Base-by-base conservation (phyloP, 768 basidiomycete genomes). In the Lactarius sp. region DNA sequence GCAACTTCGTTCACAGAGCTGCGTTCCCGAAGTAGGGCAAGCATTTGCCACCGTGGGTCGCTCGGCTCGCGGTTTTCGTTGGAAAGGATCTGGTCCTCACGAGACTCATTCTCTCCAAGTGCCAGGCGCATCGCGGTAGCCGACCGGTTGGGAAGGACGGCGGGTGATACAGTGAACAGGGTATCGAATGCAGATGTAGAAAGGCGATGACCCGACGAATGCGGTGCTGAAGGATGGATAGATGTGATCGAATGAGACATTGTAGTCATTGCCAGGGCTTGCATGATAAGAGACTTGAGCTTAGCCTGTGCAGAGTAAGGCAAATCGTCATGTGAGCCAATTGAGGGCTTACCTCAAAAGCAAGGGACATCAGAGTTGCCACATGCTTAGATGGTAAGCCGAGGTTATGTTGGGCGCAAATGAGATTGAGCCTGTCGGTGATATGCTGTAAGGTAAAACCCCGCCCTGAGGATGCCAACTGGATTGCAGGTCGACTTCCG, bases 261-360 rank as follows among this genome's bases (percentile, higher is more conserved):
- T 0, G 88, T 84, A 2, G 89, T 91, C 10, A 92, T 76, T 3
- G 89, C 86, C 36, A 93, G 73, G 5, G 90, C 88, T 68, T 88
- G 88, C 1, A 86, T 89, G 66, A 93, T 87, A 33, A 92, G 81
- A 62, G 92, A 88, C 70, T 93, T 93, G 4, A 93, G 79, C 71
- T 90, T 90, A 18, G 88, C 88, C 89, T 91, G 65, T 16, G 39
- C 31, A 44, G 3, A 34, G 53, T 60, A 44, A 52, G 57, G 49
- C 9, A 22, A 18, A 59, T 22, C 60, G 27, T 56, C 16, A 1
- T 39, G 62, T 59, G 1, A 31, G 8, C 14, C 10, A 20, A 10
- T 18, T 22, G 31, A 13, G 6, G 36, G 20, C 76, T 10, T 64
- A 88, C 89, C 79, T 93, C 90, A 69, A 85, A 87, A 2, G 90